Evolutionary conservation across 2,329 filamentous ascomycete species (phyloP).

Genomic region (Capronia coronata): DNA sequence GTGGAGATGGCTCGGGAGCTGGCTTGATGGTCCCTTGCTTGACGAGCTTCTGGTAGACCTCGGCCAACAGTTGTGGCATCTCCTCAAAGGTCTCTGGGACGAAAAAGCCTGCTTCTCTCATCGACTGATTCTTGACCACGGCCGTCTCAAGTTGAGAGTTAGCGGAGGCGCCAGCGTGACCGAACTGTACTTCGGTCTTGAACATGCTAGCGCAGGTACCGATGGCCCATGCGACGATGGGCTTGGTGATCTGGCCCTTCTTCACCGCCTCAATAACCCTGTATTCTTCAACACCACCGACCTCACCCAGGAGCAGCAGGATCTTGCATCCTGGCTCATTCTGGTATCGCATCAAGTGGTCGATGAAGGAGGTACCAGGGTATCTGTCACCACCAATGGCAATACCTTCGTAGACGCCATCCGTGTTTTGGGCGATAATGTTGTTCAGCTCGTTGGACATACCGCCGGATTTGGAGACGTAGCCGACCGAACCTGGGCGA

Average conservation of each 20-base stretch:
- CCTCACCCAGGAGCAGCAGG: constrained; percentile 89
- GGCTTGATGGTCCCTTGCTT: constrained; percentile 78
- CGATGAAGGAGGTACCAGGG: constrained; percentile 97
- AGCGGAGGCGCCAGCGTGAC: constrained; percentile 95
- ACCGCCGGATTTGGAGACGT: constrained; percentile 99
- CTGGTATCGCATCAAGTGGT: constrained; percentile 95
- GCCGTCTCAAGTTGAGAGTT: constrained; percentile 99
- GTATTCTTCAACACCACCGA: constrained; percentile 99
- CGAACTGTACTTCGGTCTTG: constrained; percentile 99
- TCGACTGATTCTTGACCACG: constrained; percentile 90
- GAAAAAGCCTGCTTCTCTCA: constrained; percentile 89
- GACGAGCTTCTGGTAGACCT: constrained; percentile 84
- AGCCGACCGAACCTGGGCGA: constrained; percentile 96
- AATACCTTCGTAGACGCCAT: constrained; percentile 98
- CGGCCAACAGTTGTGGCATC: constrained; percentile 66
- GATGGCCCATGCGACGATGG: constrained; percentile 98
- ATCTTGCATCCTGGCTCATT: constrained; percentile 97
- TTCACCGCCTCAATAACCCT: constrained; percentile 98
- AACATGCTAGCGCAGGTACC: constrained; percentile 99
- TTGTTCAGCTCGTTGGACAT: constrained; percentile 99
- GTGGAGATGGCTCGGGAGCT: constrained; percentile 79
- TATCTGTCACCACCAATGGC: constrained; percentile 99
- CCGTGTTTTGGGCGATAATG: constrained; percentile 92
- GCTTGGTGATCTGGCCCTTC: constrained; percentile 91
- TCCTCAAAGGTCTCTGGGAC: constrained; percentile 97